Evolutionary conservation across 129 eudicot genomes (phyloP).

Genomic region (Arctium lappa): DNA sequence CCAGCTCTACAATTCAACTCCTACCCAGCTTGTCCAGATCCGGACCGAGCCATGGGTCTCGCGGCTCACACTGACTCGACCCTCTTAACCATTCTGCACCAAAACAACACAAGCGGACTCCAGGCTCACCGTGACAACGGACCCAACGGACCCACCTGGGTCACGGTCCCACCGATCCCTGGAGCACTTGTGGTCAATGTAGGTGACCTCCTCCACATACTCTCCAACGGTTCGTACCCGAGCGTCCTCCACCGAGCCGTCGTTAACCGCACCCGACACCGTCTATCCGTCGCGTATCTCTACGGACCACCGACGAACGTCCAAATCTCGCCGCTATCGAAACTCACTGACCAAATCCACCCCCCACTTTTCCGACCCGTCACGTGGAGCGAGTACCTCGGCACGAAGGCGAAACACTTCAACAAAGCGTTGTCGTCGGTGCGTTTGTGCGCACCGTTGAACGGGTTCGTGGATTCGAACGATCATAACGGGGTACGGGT

Average conservation of each 20-base stretch:
- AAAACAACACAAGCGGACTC: slow-evolving; percentile 72
- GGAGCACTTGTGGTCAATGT: slow-evolving; percentile 71
- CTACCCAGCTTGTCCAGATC: slow-evolving; percentile 89
- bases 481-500: slow-evolving; percentile 48
- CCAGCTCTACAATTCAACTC: slow-evolving; percentile 76
- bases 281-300: slow-evolving; percentile 64
- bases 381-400: slow-evolving; percentile 82
- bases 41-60: slow-evolving; percentile 88
- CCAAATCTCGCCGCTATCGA: slow-evolving; percentile 55
- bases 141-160: slow-evolving; percentile 49
- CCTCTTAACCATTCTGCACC: slow-evolving; percentile 73
- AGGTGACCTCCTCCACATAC: slow-evolving; percentile 79
- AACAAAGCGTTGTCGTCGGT: slow-evolving; percentile 72
- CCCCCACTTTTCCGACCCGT: slow-evolving; percentile 70
- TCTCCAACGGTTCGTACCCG: slow-evolving; percentile 76
- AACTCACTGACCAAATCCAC: slow-evolving; percentile 51
- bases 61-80: slow-evolving; percentile 74
- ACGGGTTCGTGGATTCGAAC: slow-evolving; percentile 45
- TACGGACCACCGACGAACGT: slow-evolving; percentile 67
- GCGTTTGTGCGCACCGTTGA: slow-evolving; percentile 40
- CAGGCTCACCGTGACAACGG: slow-evolving; percentile 47
- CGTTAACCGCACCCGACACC: slow-evolving; percentile 68
- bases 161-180: slow-evolving; percentile 58
- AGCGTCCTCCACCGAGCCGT: slow-evolving; percentile 82
- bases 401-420: slow-evolving; percentile 68